A percentile compares a stretch with the other conserved stretches of the same genome.
phyloP scores from a whole-genome alignment of 305 asterid species.

The Vinca major region DNA sequence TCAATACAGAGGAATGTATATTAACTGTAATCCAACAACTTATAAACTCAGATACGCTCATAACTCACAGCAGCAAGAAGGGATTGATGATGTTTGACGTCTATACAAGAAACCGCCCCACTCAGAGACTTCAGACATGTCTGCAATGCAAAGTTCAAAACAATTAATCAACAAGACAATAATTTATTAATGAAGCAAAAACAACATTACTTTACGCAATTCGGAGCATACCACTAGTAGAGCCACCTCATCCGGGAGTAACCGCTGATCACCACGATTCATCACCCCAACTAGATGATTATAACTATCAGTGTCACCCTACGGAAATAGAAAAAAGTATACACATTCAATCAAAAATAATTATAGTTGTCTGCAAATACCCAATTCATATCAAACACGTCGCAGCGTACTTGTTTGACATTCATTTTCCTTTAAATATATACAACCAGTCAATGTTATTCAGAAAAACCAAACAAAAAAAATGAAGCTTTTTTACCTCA shows the following conservation, averaged over 20 bases:
- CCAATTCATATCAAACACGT: background rate
- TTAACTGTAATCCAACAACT: constrained; percentile 7
- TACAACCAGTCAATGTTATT: background rate
- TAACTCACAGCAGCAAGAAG: constrained; percentile 70
- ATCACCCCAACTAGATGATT: constrained; percentile 54
- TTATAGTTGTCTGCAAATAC: background rate
- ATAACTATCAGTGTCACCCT: constrained; percentile 60
- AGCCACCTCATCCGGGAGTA: constrained; percentile 61
- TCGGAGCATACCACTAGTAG: constrained; percentile 60
- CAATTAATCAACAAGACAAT: background rate
- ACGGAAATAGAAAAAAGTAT: constrained; percentile 1
- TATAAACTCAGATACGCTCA: background rate
- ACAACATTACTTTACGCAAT: background rate
- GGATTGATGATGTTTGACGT: constrained; percentile 52
- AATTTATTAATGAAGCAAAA: background rate
- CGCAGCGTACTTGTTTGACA: background rate
- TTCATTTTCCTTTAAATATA: background rate
- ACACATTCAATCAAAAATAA: background rate
- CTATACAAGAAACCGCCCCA: constrained; percentile 64
- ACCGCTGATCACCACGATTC: constrained; percentile 30
- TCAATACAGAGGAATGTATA: background rate
- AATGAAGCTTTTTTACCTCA: constrained; percentile 28
- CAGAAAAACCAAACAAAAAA: background rate
- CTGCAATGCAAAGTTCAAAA: constrained; percentile 33
- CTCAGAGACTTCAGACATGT: constrained; percentile 74